Base-by-base conservation (phyloP, 23 red algal genomes). In the Cyanidiococcus yangmingshanensis region DNA sequence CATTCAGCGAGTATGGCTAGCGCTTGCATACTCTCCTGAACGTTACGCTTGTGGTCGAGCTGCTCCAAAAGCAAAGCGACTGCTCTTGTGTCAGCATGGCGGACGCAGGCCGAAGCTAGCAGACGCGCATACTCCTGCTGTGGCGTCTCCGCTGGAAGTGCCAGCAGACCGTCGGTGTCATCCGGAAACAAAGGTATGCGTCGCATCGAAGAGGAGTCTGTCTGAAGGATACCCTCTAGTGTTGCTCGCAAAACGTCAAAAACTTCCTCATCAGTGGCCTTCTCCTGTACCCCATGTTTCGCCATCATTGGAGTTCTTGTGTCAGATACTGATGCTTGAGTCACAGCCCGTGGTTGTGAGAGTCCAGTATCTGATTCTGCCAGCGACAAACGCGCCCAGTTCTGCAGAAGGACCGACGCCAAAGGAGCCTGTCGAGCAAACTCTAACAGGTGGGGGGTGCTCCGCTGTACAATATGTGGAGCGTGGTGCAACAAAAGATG, bases 111-210 rank as follows among this genome's bases (percentile, higher is more conserved):
- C 7, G 32, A 25, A 7, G 63, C 63, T 3, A 71, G 32, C 21
- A 35, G n/a, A 29, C 63, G 21, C 7, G 63, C 63, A 7, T 71
- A 35, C 63, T 71, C 63, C 63, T 35, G 63, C 32, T 71, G 16
- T 3, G 63, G 63, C 3, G n/a, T 25, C 63, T 71, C 63, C 15
- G 21, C 12, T 25, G 63, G 63, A 25, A 71, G 21, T 25, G 63
- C 63, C 63, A 71, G 27, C 63, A 71, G 63, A 29, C 63, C 63
- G 27, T 71, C 63, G n/a, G 21, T 35, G 63, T 71, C 63, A 25
- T 32, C 32, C n/a, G n/a, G 21, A 29, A 32, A 71, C 7, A 54
- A 21, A 15, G 45, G 45, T 15, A 54, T 7, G 21, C 45, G 45
- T 54, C 45, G 45, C 45, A 54, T 7, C 45, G 45, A 21, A 54